phyloP scores from a whole-genome alignment of 2,329 filamentous ascomycete species.

The Trichoderma sp. region DNA sequence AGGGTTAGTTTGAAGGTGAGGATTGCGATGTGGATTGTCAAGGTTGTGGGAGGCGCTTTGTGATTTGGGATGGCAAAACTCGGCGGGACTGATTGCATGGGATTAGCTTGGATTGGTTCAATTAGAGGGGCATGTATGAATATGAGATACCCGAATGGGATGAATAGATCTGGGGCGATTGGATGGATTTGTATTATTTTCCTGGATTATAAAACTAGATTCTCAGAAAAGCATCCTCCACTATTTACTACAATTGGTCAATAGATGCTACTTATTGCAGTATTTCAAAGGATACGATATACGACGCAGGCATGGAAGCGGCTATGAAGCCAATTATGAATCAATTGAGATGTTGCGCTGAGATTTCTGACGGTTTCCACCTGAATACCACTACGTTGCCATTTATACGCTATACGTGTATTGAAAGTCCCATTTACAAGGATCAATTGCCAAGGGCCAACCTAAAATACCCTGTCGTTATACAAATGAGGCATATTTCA shows the following conservation, averaged over 20 bases:
- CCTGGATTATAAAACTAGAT: too few relatives aligned
- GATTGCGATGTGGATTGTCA: constrained; percentile 92
- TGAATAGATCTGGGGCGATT: constrained; percentile 8
- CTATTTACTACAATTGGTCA: background rate
- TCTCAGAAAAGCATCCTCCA: too few relatives aligned
- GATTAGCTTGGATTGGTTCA: background rate
- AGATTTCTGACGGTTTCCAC: background rate
- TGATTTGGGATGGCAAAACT: constrained; percentile 43
- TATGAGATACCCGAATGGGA: constrained; percentile 10
- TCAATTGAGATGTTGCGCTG: background rate
- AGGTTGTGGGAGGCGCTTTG: constrained; percentile 81
- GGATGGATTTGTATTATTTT: too few relatives aligned
- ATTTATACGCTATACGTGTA: background rate
- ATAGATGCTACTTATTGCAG: background rate
- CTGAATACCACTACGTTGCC: background rate
- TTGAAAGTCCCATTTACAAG: background rate
- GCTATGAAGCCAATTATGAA: background rate
- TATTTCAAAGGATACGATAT: background rate
- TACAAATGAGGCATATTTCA: background rate
- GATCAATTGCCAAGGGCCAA: background rate
- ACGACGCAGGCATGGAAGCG: background rate
- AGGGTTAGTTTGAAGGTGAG: constrained; percentile 83
- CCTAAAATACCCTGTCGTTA: background rate
- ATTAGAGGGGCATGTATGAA: background rate
- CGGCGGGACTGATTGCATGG: background rate